Conservation (phyloP, 2,329 filamentous ascomycete species). For the Ascosphaera acerosa region DNA sequence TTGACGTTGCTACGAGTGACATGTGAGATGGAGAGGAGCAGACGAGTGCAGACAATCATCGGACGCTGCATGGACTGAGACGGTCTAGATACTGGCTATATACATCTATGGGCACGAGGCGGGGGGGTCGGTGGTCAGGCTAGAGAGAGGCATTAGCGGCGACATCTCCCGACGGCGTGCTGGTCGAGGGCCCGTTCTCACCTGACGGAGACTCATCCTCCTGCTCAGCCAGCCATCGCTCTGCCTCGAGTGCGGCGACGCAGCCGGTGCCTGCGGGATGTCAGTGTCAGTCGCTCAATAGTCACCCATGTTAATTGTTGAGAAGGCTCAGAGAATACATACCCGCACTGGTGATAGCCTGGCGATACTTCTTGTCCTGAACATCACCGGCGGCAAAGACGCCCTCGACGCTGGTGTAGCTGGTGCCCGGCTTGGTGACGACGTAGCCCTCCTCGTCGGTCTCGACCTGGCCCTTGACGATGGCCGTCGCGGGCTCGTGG, state of each 20-base stretch:
- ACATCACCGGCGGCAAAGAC: conserved; percentile 95
- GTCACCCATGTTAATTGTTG: conserved; percentile 1
- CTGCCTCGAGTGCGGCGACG: conserved; percentile 83
- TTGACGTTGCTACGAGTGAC: no score
- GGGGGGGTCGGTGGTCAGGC: no score
- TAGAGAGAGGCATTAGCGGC: conserved; percentile 19
- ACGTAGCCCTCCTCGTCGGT: conserved; percentile 83
- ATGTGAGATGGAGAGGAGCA: no score
- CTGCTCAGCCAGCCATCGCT: conserved; percentile 67
- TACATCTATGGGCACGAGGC: no score
- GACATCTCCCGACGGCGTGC: conserved; percentile 17
- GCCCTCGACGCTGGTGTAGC: conserved; percentile 65
- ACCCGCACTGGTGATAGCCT: conserved; percentile 95
- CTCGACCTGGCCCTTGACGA: conserved; percentile 76
- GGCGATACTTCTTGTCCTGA: conserved; percentile 93
- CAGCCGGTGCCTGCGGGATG: conserved; percentile 53
- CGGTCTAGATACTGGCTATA: no score
- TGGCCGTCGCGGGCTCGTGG: conserved; percentile 73
- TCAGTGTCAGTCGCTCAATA: not conserved
- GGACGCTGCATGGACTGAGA: no score
- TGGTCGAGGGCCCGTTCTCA: conserved; percentile 14
- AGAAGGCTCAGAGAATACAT: conserved; percentile 16
- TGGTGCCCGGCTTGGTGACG: conserved; percentile 66
- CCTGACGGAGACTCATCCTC: conserved; percentile 29
- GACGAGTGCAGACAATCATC: no score